Evolutionary conservation across 2,329 filamentous ascomycete genomes (phyloP).

Genomic region (Knufia fluminis): DNA sequence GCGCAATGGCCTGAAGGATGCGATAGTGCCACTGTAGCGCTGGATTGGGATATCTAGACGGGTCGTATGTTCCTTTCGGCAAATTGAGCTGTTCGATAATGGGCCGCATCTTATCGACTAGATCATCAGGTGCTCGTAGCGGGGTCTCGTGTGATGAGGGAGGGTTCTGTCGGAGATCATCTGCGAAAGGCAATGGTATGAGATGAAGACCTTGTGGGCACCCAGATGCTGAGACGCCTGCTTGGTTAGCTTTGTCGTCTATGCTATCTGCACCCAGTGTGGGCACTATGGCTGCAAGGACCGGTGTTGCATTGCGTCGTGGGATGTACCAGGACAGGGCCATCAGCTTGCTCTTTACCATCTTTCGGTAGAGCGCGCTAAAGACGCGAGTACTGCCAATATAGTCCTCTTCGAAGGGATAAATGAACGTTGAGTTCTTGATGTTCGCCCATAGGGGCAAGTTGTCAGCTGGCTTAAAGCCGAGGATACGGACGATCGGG

Average conservation of each 20-base stretch:
- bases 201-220: conserved; percentile 34
- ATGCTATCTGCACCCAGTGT: conserved; percentile 15
- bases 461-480: conserved; percentile 73
- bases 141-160: conserved; percentile 42
- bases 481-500: conserved; percentile 77
- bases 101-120: conserved; percentile 73
- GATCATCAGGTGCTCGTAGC: conserved; percentile 53
- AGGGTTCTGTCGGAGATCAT: conserved; percentile 72
- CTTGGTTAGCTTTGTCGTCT: conserved; percentile 16
- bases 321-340: conserved; percentile 85
- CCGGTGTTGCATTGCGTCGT: conserved; percentile 68
- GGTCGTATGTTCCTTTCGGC: conserved; percentile 76
- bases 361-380: conserved; percentile 78
- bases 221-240: conserved; percentile 17
- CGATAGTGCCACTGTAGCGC: conserved; percentile 94
- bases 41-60: conserved; percentile 81
- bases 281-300: conserved; percentile 72
- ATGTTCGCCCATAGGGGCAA: conserved; percentile 77
- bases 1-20: conserved; percentile 79
- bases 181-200: conserved; percentile 75
- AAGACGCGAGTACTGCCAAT: conserved; percentile 90
- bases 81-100: conserved; percentile 78
- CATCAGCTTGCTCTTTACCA: conserved; percentile 69
- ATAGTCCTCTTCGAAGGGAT: conserved; percentile 81
- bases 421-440: conserved; percentile 84